These are phyloP conservation scores for Micromonas commoda DNA, from an alignment of 139 green algal species.

Conservation along the genomic window DNA sequence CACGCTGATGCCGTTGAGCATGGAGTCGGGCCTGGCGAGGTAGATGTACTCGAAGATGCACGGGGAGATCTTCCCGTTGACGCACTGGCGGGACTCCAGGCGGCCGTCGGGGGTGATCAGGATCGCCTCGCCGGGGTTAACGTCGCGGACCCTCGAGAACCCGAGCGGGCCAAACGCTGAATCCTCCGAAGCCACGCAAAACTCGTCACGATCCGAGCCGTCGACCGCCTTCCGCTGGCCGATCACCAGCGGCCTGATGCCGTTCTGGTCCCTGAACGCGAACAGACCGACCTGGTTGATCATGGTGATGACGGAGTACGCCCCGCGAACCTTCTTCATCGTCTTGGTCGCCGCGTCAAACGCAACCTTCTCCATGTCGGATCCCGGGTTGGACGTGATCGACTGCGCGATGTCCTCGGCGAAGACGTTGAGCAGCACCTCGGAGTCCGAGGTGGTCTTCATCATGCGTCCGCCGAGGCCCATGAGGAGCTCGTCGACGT, in stretches of 20 bases:
- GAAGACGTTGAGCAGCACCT: slow-evolving; percentile 96
- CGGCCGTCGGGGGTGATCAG: slow-evolving; percentile 76
- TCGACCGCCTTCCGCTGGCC: slow-evolving; percentile 48
- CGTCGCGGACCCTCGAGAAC: slow-evolving; percentile 76
- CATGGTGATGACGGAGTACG: slow-evolving; percentile 85
- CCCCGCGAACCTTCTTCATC: slow-evolving; percentile 65
- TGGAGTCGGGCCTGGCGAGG: slow-evolving; percentile 74
- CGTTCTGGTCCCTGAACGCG: slow-evolving; percentile 90
- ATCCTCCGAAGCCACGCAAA: slow-evolving; percentile 89
- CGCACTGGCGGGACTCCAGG: slow-evolving; percentile 60
- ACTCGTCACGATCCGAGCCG: slow-evolving; percentile 63
- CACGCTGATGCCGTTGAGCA: slow-evolving; percentile 92
- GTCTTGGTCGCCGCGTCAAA: slow-evolving; percentile 28
- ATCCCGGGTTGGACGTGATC: slow-evolving; percentile 4
- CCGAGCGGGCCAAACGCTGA: slow-evolving; percentile 96
- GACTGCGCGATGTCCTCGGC: slow-evolving; percentile 89
- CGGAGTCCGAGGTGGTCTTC: slow-evolving; percentile 80
- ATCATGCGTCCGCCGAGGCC: slow-evolving; percentile 68
- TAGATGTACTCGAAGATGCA: slow-evolving; percentile 99
- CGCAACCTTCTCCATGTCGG: slow-evolving; percentile 1
- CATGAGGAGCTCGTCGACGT: slow-evolving; percentile 71
- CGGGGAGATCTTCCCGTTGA: slow-evolving; percentile 50
- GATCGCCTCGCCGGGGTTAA: slow-evolving; percentile 89
- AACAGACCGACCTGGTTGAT: slow-evolving; percentile 90
- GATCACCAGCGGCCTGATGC: slow-evolving; percentile 87